Base-by-base conservation (phyloP, 768 basidiomycete species). In the Hygrocybe punicea region DNA sequence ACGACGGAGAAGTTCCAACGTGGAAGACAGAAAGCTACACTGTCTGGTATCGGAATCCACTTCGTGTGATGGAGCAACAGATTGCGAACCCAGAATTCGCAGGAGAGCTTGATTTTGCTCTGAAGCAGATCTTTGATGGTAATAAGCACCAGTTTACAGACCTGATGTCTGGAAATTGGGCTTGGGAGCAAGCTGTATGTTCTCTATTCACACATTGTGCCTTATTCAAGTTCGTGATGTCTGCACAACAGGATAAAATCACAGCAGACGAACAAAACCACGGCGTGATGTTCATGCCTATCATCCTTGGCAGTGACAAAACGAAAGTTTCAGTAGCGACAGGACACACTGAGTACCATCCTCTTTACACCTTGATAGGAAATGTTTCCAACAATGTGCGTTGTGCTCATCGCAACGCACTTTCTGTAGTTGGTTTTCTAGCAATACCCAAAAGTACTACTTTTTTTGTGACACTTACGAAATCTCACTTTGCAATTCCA, bases 301-400 rank as follows among this genome's bases (percentile, higher is more conserved):
- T 74, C 23, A 67, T 75, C 19, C 60, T 70, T n/a, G 72, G 74
- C 1, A 71, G 69, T 35, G 71, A 77, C 53, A 76, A 77, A 55
- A 77, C 74, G 0, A 71, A 66, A 0, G 69, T 73, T 6, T 76
- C 73, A 2, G 69, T 74, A n/a, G 71, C 68, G 0, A 75, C 71
- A 0, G 71, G 74, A 1, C 66, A 77, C 6, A 69, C 63, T 14
- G 66, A 76, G 29, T 76, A 70, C 48, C 71, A 71, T 29, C 74
- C 73, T 0, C 47, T 73, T 0, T 75, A 76, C 55, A 29, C 65
- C 8, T 71, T 69, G 0, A 62, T 67, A 39, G 75, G 74, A 2
- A 67, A 71, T 46, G 48, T 73, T 4, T 60, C 68, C 25, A 76
- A 75, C 44, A 60, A 54, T 19, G 67, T 66, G 10, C 70, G 69